Base-by-base conservation (phyloP, 2,329 filamentous ascomycete genomes). In the Trichoderma pleuroti region DNA sequence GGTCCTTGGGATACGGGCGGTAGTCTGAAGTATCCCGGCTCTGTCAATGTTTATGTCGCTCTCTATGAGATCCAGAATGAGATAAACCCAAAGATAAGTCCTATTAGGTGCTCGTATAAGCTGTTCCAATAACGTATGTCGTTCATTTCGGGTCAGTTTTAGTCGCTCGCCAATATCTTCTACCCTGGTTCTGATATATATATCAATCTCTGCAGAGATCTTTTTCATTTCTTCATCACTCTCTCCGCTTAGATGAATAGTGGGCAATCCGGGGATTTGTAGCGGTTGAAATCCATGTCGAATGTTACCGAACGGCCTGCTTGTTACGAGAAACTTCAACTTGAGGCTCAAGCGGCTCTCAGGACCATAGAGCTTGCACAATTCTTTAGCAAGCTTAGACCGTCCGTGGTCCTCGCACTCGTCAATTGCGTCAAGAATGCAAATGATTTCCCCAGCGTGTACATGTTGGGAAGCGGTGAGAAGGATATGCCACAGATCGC, bases 51-150 rank as follows among this genome's bases (percentile, higher is more conserved):
- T n/a, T 7, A 57, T 57, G 30, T 57, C 54, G 10, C 3, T n/a
- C 28, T 30, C 28, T 3, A 30, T 6, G 1, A 57, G 54, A 57
- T 57, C 16, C 10, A 57, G 18, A 10, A 54, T 72, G 21, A 78
- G 74, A 69, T 76, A 49, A 21, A 75, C 74, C 54, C 54, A 57
- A 3, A 57, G 54, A 2, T 57, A 57, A 7, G 54, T 57, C 28
- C 54, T 18, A 14, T 57, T 28, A 2, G 28, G 26, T n/a, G 32
- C 14, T n/a, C 28, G 4, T 3, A 57, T 9, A 32, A 57, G 54
- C 28, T 32, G 28, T 8, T 57, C 5, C n/a, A 57, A 21, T 4
- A 49, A 49, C 1, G 46, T 49, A 3, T 9, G 28, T 21, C 24
- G 54, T 30, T 18, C 28, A 1, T 21, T 7, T 57, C 0, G 9